Evolutionary conservation across 2,329 filamentous ascomycete genomes (phyloP), one percentile per base, ranked within the genome.

Genomic region (Diplodia seriata): DNA sequence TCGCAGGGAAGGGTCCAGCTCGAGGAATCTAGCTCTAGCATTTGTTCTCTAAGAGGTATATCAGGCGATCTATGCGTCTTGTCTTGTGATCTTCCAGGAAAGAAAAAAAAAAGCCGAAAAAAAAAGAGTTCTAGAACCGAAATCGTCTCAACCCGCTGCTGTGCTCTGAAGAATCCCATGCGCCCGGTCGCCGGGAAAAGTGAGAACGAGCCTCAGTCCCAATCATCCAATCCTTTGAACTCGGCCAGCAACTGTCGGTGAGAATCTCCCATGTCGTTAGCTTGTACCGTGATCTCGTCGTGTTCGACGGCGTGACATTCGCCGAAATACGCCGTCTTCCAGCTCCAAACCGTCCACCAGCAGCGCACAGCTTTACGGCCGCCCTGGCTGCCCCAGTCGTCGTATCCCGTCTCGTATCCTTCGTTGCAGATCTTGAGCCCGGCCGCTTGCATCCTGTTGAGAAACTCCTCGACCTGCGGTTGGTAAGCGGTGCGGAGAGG

Each of bases 401-500:
- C 91, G 73, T 87, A 85, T 11, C 90, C 91, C 6, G 81, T 82
- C 53, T 93, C 85, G 68, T 86, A 82, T 7, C 87, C 88, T 73
- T 91, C 86, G 20, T 88, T 83, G 1, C 90, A 71, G 2, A 89
- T 73, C 12, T 75, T 82, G 77, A 85, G 80, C 40, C 81, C 85
- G 18, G 87, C 79, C 2, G 79, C 77, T 9, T 76, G 74, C 87
- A 97, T 89, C 29, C 84, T 82, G 9, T 82, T 76, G 51, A 85
- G 85, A 71, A 97, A 89, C 14, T 86, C 83, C 5, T 83, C 78
- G 12, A 90, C 83, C 69, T 97, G 88, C 49, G 85, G 80, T 1
- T 87, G 87, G 70, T 89, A 91, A 9, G 85, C 84, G 70, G 94
- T 91, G 47, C 95, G 85, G 66, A 93, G 83, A 0, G 94, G 94